Base-by-base conservation (phyloP, 1,284 basidiomycete genomes). In the Rhodotorula glutinis region DNA sequence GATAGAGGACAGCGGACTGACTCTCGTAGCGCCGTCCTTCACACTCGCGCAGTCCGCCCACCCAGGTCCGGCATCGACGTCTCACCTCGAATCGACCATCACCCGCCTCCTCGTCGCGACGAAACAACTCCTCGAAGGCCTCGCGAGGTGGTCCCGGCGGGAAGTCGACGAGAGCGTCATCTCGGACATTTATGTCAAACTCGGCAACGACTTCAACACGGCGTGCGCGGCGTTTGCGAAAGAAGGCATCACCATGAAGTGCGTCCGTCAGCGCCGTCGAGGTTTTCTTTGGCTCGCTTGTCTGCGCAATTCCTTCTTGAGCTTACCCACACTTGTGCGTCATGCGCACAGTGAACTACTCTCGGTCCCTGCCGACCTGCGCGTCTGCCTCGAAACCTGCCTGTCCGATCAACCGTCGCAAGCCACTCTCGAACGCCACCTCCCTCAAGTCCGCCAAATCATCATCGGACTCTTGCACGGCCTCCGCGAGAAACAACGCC, bases 131-230 rank as follows among this genome's bases (percentile, higher is more conserved):
- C 85, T 98, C 51, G 94, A 97, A 78, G 73, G 73, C 0, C 83
- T 98, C 65, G 94, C 92, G 16, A 83, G 87, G 80, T 97, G 93
- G 93, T 91, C 90, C 76, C 83, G 85, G 63, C 81, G 86, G 55
- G 83, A 87, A 69, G 84, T 91, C 68, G 83, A 86, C 62, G 95
- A 98, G 77, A 82, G 82, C 19, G 82, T 91, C 74, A 93, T 98
- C 74, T 96, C 92, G 82, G 92, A 98, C 79, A 90, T 96, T 65
- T 98, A 98, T 79, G 96, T 98, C 61, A 86, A 88, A 56, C 83
- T 98, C 25, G 95, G 95, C 27, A 98, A 98, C 79, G 94, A 97
- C 77, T 98, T 98, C 82, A 97, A 97, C 78, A 86, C 87, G 25
- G 93, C 93, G 33, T 91, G 94, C 47, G 85, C 88, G 60, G 92